Conservation (phyloP, 352 stramenopile species). For the Aphanomyces astaci region DNA sequence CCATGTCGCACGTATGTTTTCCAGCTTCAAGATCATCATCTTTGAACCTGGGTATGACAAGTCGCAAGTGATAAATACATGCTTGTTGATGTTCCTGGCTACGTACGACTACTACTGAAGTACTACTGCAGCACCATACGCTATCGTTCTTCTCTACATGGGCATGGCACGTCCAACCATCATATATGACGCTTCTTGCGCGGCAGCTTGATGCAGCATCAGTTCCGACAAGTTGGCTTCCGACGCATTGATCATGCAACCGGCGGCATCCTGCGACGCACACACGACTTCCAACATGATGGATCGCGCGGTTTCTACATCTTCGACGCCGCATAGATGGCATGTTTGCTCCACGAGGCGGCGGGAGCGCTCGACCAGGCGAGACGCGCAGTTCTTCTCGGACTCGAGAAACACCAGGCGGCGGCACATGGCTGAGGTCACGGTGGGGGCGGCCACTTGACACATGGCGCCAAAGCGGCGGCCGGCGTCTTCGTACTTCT, state of each 20-base stretch:
- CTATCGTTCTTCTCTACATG: not conserved
- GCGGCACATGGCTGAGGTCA: slow-evolving; percentile 21
- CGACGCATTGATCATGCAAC: slow-evolving; percentile 22
- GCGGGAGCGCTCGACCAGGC: slow-evolving; percentile 17
- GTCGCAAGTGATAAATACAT: not conserved
- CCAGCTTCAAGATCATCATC: too few relatives aligned
- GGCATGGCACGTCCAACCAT: slow-evolving; percentile 2
- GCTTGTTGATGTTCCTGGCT: not conserved
- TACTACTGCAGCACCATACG: not conserved
- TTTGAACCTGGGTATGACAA: too few relatives aligned
- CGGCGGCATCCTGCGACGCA: slow-evolving; percentile 15
- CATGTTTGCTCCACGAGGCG: slow-evolving; percentile 21
- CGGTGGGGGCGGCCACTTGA: slow-evolving; percentile 15
- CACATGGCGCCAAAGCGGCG: slow-evolving; percentile 21
- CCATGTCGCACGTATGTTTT: too few relatives aligned
- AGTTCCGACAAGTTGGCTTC: slow-evolving; percentile 23
- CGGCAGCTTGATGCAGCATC: slow-evolving; percentile 22
- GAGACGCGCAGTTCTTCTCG: slow-evolving; percentile 20
- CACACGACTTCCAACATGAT: slow-evolving; percentile 22
- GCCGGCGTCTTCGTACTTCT: slow-evolving; percentile 22
- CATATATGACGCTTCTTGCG: slow-evolving; percentile 19
- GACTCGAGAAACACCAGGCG: slow-evolving; percentile 22
- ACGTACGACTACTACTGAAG: not conserved
- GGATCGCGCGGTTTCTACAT: slow-evolving; percentile 1
- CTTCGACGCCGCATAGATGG: slow-evolving; percentile 8